These are phyloP conservation scores for Hericium rajendrae DNA, from an alignment of 768 basidiomycete species.

Conservation along the genomic window DNA sequence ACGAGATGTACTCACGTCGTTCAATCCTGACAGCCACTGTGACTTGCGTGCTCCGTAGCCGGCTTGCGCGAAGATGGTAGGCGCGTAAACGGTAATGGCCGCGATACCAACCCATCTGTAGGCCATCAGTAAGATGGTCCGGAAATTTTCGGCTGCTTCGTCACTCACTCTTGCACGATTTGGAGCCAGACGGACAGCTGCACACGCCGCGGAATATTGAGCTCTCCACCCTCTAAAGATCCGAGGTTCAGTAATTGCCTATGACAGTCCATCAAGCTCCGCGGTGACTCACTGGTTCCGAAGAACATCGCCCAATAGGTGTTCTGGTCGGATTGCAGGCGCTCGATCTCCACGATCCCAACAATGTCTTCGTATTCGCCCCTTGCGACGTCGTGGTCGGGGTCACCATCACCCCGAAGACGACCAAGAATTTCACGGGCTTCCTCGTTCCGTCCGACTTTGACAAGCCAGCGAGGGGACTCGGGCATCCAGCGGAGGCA, in stretches of 20 bases:
- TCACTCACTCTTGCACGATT: constrained; percentile 28
- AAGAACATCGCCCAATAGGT: constrained; percentile 36
- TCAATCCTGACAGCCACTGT: constrained; percentile 36
- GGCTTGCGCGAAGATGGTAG: constrained; percentile 34
- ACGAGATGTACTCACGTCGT: constrained; percentile 23
- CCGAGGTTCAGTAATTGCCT: neutral
- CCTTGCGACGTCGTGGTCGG: constrained; percentile 17
- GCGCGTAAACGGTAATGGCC: constrained; percentile 36
- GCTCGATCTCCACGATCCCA: constrained; percentile 29
- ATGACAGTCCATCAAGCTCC: neutral
- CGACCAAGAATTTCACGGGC: constrained; percentile 27
- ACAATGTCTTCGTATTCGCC: constrained; percentile 31
- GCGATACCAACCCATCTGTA: constrained; percentile 33
- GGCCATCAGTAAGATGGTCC: constrained; percentile 2
- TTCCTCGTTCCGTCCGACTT: constrained; percentile 29
- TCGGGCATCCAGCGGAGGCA: constrained; percentile 25
- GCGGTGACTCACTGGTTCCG: constrained; percentile 25
- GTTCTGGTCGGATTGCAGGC: constrained; percentile 30
- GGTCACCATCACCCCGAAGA: constrained; percentile 22
- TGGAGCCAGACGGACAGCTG: constrained; percentile 36
- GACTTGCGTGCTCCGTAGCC: constrained; percentile 33
- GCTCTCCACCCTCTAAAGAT: constrained; percentile 23
- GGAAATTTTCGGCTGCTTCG: constrained; percentile 15
- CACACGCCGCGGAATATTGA: constrained; percentile 33
- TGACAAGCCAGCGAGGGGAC: constrained; percentile 28